Percentiles rank a stretch among this genome's conserved stretches.
These are phyloP conservation scores for Diaporthe citrichinensis DNA, from an alignment of 2,329 filamentous ascomycete genomes.

Conservation along the genomic window DNA sequence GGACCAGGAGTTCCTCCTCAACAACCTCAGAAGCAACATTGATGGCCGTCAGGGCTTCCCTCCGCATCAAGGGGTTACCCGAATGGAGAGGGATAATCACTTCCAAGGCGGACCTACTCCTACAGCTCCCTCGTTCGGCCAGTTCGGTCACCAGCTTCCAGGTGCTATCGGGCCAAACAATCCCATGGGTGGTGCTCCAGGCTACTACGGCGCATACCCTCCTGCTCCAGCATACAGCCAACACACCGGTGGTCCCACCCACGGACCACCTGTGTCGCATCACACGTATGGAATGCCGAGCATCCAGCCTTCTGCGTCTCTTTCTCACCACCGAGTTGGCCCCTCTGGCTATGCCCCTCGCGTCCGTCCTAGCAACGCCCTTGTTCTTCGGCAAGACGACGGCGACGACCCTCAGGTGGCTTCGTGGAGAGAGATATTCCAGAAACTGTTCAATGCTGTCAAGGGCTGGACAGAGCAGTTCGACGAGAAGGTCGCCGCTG, in stretches of 20 bases:
- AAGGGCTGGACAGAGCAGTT: constrained; percentile 49
- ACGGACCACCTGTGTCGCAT: constrained; percentile 2
- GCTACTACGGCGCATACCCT: constrained; percentile 30
- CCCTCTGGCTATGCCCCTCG: constrained; percentile 11
- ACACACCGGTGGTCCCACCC: not conserved
- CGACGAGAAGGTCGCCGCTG: constrained; percentile 42
- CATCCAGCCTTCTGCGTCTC: not conserved
- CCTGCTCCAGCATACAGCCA: constrained; percentile 20
- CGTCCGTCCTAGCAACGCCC: constrained; percentile 9
- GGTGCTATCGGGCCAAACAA: constrained; percentile 1
- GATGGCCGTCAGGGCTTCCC: not conserved
- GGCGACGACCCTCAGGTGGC: constrained; percentile 32
- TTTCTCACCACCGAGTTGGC: not conserved
- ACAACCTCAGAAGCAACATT: constrained; percentile 36
- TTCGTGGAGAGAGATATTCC: constrained; percentile 38
- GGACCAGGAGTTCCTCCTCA: constrained; percentile 39
- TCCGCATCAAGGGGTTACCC: not conserved
- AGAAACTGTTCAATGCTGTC: constrained; percentile 34
- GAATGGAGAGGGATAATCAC: constrained; percentile 24
- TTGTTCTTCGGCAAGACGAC: constrained; percentile 38
- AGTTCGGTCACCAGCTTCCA: constrained; percentile 10
- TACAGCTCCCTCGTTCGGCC: constrained; percentile 13
- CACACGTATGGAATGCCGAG: constrained; percentile 20
- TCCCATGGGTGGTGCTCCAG: constrained; percentile 7
- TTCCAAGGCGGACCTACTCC: constrained; percentile 8